These are phyloP conservation scores for Diaporthe vexans DNA, from an alignment of 2,329 filamentous ascomycete genomes.

Conservation along the genomic window DNA sequence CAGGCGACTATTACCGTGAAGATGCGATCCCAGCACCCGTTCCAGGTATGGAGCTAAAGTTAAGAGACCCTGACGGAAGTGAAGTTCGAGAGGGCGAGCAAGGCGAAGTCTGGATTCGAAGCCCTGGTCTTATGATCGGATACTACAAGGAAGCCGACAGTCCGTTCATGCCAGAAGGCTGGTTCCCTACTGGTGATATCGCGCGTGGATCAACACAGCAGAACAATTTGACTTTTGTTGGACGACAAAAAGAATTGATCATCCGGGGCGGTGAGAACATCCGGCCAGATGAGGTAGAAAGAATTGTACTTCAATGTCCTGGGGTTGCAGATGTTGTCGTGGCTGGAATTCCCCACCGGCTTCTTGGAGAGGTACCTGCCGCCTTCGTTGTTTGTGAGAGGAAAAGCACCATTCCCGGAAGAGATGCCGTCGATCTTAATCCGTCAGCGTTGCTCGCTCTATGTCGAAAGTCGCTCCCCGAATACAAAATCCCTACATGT, in stretches of 20 bases:
- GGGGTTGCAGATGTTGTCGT: conserved; percentile 20
- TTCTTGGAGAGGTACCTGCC: conserved; percentile 18
- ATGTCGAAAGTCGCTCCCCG: conserved; percentile 4
- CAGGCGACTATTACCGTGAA: not conserved
- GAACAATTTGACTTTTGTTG: not conserved
- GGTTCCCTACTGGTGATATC: conserved; percentile 30
- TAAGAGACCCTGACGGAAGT: not conserved
- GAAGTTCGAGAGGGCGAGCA: not conserved
- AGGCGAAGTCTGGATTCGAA: conserved; percentile 29
- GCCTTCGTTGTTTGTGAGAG: conserved; percentile 8
- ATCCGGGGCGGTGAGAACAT: conserved; percentile 32
- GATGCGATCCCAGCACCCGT: not conserved
- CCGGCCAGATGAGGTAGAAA: conserved; percentile 14
- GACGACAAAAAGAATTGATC: conserved; percentile 26
- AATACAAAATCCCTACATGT: conserved; percentile 27
- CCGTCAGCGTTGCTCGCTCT: not conserved
- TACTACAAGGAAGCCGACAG: conserved; percentile 9
- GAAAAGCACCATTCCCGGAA: not conserved
- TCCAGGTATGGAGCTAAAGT: not conserved
- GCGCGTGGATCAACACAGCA: not conserved
- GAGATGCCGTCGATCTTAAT: not conserved
- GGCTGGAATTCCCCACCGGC: not conserved
- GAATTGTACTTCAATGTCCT: not conserved
- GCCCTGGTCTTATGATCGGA: conserved; percentile 13
- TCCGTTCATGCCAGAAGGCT: not conserved